Conservation (phyloP, 345 rosid species). For the Clausena lansium region DNA sequence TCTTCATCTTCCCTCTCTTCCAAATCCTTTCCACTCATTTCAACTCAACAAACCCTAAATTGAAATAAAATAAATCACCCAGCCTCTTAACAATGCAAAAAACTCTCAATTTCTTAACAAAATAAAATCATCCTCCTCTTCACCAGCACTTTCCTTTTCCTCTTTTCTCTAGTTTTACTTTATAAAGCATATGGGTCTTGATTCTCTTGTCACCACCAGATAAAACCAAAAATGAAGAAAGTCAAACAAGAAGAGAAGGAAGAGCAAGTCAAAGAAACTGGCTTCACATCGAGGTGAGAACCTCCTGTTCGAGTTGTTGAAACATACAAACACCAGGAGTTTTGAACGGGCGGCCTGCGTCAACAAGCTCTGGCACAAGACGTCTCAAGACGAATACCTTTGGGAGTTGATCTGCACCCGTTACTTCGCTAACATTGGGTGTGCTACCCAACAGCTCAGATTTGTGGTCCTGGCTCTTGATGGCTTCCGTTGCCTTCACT, state of each 20-base stretch:
- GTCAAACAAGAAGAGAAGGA: slow-evolving; percentile 25
- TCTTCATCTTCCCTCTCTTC: no score
- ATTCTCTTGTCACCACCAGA: no score
- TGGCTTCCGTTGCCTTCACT: slow-evolving; percentile 78
- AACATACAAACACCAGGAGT: slow-evolving; percentile 73
- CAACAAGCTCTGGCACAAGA: slow-evolving; percentile 71
- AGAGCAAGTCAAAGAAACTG: slow-evolving; percentile 16
- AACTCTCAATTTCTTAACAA: no score
- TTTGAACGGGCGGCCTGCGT: slow-evolving; percentile 71
- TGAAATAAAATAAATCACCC: no score
- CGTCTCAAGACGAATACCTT: slow-evolving; percentile 79
- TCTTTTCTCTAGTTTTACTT: no score
- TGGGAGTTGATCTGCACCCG: slow-evolving; percentile 96
- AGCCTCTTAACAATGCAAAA: no score
- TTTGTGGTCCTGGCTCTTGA: slow-evolving; percentile 88
- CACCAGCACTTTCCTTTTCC: no score
- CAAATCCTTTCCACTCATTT: no score
- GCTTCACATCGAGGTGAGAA: slow-evolving; percentile 55
- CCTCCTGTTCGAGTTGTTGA: slow-evolving; percentile 82
- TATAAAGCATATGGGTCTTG: no score
- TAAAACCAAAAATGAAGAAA: slow-evolving; percentile 52
- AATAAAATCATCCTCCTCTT: no score
- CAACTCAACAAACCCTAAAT: no score
- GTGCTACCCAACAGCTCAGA: slow-evolving; percentile 66
- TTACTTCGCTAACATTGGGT: slow-evolving; percentile 79